Evolutionary conservation across 768 basidiomycete genomes (phyloP).

Genomic region (Lactarius vividus): DNA sequence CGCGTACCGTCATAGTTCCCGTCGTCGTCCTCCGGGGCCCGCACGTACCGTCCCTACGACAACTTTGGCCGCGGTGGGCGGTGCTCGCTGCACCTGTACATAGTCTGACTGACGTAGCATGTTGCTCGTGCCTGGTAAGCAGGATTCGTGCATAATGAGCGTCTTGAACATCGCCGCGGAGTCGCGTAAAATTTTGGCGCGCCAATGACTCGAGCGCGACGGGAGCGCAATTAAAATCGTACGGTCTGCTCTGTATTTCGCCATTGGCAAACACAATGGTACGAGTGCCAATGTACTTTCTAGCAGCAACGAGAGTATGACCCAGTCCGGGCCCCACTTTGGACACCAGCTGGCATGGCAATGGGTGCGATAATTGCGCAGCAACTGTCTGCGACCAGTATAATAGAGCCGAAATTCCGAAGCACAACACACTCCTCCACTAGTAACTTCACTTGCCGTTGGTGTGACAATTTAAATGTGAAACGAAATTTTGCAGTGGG

Average conservation of each 20-base stretch:
- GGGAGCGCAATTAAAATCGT: not conserved
- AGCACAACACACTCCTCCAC: no score
- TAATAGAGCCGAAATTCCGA: no score
- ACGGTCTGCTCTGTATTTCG: no score
- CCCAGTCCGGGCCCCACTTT: no score
- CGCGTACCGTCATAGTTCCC: conserved; percentile 4
- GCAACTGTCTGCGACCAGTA: no score
- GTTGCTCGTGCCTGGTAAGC: conserved; percentile 53
- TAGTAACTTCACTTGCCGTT: no score
- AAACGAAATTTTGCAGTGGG: no score
- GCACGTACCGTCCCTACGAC: conserved; percentile 13
- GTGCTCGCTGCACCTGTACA: conserved; percentile 33
- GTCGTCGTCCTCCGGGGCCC: conserved; percentile 22
- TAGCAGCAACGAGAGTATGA: no score
- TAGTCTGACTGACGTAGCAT: conserved; percentile 46
- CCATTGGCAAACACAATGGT: not conserved
- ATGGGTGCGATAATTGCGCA: no score
- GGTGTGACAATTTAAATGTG: no score
- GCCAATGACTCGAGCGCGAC: not conserved
- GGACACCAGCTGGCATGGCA: no score
- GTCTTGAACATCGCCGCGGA: conserved; percentile 67
- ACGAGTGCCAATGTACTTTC: no score
- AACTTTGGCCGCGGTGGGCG: not conserved
- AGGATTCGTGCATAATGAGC: conserved; percentile 44
- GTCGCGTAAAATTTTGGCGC: conserved; percentile 41